A percentile compares a stretch with the other conserved stretches of the same genome.
Evolutionary conservation across 2,329 filamentous ascomycete species (phyloP).

Genomic region (Neofusicoccum ribis): DNA sequence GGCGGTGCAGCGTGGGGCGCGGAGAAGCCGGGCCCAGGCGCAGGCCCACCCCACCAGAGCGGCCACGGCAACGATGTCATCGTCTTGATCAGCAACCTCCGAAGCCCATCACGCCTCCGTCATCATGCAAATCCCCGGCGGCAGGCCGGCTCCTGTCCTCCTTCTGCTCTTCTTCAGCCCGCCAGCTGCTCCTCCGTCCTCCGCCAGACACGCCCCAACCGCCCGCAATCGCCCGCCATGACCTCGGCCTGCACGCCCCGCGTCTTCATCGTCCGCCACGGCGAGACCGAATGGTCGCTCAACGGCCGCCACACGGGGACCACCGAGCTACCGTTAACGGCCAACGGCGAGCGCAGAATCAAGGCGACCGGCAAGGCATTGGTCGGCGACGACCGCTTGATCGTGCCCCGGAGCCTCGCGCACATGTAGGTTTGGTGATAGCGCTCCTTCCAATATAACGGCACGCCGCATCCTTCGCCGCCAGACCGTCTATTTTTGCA

Average conservation of each 20-base stretch:
- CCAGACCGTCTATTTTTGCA: neutral
- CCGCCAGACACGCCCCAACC: neutral
- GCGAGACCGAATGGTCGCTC: conserved; percentile 94
- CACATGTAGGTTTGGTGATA: conserved; percentile 67
- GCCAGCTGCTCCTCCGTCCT: neutral
- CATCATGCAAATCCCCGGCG: neutral
- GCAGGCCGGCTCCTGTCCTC: neutral
- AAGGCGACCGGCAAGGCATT: conserved; percentile 74
- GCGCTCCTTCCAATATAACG: neutral
- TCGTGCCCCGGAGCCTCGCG: conserved; percentile 76
- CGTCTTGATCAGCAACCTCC: conserved; percentile 6
- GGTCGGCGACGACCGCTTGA: conserved; percentile 79
- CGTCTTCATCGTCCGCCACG: conserved; percentile 68
- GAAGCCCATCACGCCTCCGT: neutral
- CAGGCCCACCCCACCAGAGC: neutral
- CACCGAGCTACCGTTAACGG: conserved; percentile 83
- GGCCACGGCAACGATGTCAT: neutral
- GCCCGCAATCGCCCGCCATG: neutral
- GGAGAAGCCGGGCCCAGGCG: neutral
- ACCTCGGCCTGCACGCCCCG: conserved; percentile 44
- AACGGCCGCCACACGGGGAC: conserved; percentile 75
- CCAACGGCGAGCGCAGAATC: conserved; percentile 64
- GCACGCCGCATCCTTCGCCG: neutral
- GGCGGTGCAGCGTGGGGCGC: neutral
- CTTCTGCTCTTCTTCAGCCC: neutral